Evolutionary conservation across 2,329 filamentous ascomycete species (phyloP).

Genomic region (Apiospora marii): DNA sequence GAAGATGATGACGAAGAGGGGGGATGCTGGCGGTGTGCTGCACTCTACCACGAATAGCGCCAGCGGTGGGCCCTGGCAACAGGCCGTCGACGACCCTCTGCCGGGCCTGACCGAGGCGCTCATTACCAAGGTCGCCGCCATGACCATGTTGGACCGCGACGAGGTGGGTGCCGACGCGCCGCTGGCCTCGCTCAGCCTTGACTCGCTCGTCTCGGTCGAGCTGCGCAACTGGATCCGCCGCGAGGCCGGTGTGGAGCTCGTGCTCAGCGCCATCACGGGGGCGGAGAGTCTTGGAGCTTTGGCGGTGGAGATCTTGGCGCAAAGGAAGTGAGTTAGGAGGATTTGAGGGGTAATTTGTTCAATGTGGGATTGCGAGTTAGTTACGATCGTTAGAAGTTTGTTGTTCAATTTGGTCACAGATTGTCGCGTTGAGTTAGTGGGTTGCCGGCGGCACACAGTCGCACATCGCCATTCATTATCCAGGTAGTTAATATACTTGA

Average conservation of each 20-base stretch:
- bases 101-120: slow-evolving; percentile 25
- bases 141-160: slow-evolving; percentile 31
- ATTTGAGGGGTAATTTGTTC: neutral
- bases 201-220: slow-evolving; percentile 43
- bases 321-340: slow-evolving; percentile 22
- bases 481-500: too few species aligned
- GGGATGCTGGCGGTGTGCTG: neutral
- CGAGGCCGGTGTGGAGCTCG: slow-evolving; percentile 35
- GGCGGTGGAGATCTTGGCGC: slow-evolving; percentile 27
- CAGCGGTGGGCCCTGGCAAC: neutral
- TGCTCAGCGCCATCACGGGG: slow-evolving; percentile 27
- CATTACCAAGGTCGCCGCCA: slow-evolving; percentile 29
- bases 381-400: too few species aligned
- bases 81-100: slow-evolving; percentile 19
- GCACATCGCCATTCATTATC: neutral
- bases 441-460: neutral
- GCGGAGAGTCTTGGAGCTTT: slow-evolving; percentile 28
- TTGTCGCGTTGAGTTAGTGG: neutral
- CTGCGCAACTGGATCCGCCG: slow-evolving; percentile 42
- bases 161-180: slow-evolving; percentile 28
- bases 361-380: neutral
- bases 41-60: neutral
- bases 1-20: neutral
- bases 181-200: slow-evolving; percentile 33
- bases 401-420: too few species aligned